phyloP scores from a whole-genome alignment of 176 grass and related monocot genomes.

The Aegilops umbellulata region DNA sequence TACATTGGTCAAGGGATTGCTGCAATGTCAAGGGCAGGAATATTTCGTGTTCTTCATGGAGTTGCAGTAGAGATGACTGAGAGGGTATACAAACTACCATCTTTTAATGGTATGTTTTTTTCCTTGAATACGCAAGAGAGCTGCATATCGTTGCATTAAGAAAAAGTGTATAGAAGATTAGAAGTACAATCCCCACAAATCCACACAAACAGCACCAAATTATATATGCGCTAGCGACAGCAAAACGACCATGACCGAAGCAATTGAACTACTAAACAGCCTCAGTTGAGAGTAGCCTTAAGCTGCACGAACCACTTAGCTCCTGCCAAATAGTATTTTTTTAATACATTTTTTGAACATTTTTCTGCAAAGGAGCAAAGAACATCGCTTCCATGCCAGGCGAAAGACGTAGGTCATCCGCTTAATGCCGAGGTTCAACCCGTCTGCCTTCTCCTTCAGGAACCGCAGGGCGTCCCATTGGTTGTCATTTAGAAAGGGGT shows the following conservation, averaged over 20 bases:
- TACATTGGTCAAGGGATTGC: constrained; percentile 85
- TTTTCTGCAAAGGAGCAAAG: constrained; percentile 2
- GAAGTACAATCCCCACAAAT: not conserved
- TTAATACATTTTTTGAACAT: not conserved
- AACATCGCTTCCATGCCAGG: not conserved
- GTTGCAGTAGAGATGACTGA: constrained; percentile 84
- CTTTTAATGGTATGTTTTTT: constrained; percentile 73
- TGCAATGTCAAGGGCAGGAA: constrained; percentile 80
- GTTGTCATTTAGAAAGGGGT: no score
- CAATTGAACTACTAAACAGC: not conserved
- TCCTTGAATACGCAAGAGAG: not conserved
- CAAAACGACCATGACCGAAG: not conserved
- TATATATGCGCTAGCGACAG: not conserved
- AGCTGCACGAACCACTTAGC: not conserved
- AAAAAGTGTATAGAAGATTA: not conserved
- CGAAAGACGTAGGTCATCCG: no score
- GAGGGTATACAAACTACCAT: constrained; percentile 83
- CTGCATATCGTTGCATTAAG: not conserved
- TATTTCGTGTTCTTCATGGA: constrained; percentile 89
- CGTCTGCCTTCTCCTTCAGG: no score
- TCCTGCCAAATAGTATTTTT: not conserved
- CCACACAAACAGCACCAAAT: not conserved
- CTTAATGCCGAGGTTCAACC: no score
- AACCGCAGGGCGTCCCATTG: no score
- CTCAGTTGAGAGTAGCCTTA: not conserved